A percentile compares a stretch with the other conserved stretches of the same genome.
phyloP scores from a whole-genome alignment of 805 yeast species.

The Candida palmyrensis region DNA sequence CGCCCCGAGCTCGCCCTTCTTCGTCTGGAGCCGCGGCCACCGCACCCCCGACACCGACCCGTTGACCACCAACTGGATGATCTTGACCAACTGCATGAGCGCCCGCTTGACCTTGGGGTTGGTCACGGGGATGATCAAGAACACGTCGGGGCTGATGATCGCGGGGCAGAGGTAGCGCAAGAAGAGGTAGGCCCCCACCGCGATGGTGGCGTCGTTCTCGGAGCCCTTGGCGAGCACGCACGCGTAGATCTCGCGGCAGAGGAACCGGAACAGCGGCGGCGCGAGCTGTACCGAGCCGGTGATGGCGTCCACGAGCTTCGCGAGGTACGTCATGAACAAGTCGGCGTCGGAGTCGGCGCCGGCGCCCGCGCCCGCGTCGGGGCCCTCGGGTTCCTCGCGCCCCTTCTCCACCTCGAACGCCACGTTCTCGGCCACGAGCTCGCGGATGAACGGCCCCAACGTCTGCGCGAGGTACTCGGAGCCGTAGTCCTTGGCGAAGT shows the following conservation, averaged over 20 bases:
- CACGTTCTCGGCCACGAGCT: slow-evolving; percentile 43
- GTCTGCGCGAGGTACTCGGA: slow-evolving; percentile 48
- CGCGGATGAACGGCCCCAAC: slow-evolving; percentile 52
- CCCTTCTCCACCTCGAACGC: slow-evolving; percentile 62
- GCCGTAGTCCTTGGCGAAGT: slow-evolving; percentile 68
- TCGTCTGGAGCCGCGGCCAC: slow-evolving; percentile 50
- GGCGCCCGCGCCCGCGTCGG: slow-evolving; percentile 33
- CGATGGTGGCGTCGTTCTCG: slow-evolving; percentile 53
- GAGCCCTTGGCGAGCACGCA: slow-evolving; percentile 61
- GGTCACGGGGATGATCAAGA: slow-evolving; percentile 23
- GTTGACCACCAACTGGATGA: slow-evolving; percentile 82
- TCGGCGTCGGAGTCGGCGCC: slow-evolving; percentile 29
- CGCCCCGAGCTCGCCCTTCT: slow-evolving; percentile 32
- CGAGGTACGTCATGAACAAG: slow-evolving; percentile 53
- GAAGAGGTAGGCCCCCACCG: slow-evolving; percentile 85
- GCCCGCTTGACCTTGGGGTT: slow-evolving; percentile 50
- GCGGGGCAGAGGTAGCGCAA: slow-evolving; percentile 88
- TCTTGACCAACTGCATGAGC: slow-evolving; percentile 73
- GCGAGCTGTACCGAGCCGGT: slow-evolving; percentile 48
- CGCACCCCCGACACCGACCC: slow-evolving; percentile 63
- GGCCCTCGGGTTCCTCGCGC: slow-evolving; percentile 17
- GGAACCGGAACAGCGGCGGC: slow-evolving; percentile 68
- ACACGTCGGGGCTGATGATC: slow-evolving; percentile 78
- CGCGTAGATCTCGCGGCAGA: slow-evolving; percentile 60
- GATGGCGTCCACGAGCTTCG: slow-evolving; percentile 54